Evolutionary conservation across 1,139 yeast species (phyloP).

Genomic region (Magnusiomyces ingens): DNA sequence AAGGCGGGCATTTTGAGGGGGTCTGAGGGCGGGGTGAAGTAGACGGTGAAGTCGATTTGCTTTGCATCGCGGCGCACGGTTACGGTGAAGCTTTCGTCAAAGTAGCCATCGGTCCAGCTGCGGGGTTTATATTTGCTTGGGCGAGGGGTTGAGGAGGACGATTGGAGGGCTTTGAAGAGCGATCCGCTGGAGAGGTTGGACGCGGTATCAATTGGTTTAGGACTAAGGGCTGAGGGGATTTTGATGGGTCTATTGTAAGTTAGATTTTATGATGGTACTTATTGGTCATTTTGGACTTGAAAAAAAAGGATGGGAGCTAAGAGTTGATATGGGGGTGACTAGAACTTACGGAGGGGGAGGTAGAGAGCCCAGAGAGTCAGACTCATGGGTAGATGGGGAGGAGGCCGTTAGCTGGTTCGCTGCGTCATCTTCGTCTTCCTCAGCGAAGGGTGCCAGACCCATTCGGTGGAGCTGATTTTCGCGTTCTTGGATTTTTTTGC

Average conservation of each 20-base stretch:
- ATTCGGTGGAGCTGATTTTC: not conserved
- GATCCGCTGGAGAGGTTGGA: too few relatives aligned
- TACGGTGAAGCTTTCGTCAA: constrained; percentile 32
- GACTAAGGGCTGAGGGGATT: too few relatives aligned
- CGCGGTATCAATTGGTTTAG: too few relatives aligned
- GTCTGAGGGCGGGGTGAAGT: constrained; percentile 48
- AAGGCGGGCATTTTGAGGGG: constrained; percentile 45
- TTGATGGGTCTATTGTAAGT: not conserved
- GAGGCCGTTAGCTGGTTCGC: not conserved
- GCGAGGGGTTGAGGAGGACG: not conserved
- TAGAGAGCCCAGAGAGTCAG: not conserved
- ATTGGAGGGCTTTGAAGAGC: not conserved
- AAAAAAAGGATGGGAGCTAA: too few relatives aligned
- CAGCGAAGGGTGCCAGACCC: not conserved
- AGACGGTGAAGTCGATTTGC: constrained; percentile 44
- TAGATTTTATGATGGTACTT: too few relatives aligned
- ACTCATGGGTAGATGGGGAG: not conserved
- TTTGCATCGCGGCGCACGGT: constrained; percentile 8
- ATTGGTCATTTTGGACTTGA: too few relatives aligned
- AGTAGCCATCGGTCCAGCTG: constrained; percentile 38
- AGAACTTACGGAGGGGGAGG: not conserved
- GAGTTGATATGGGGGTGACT: too few relatives aligned
- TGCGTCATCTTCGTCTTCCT: not conserved
- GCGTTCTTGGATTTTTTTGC: not conserved
- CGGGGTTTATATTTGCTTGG: constrained; percentile 7